Base-by-base conservation (phyloP, 257 asterid genomes). In the Petunia axillaris region DNA sequence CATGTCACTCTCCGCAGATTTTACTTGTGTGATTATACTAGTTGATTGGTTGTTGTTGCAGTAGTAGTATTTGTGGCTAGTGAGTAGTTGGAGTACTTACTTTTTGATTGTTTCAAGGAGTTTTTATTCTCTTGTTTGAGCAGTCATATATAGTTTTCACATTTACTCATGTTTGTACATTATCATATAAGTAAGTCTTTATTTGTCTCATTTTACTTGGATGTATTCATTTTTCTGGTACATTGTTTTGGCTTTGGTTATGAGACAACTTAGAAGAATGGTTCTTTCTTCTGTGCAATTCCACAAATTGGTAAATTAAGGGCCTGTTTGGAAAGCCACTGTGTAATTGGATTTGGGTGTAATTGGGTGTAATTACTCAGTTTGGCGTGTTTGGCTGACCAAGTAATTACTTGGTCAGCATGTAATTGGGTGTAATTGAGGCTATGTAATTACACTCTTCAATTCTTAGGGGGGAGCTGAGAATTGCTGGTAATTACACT, bases 111-210 rank as follows among this genome's bases (percentile, higher is more conserved):
- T 92, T 93, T 89, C 97, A 89, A 92, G 93, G 91, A 87, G 86
- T 86, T 86, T 89, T 91, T 91, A 88, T 89, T 94, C 93, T 89
- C 90, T 92, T 91, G 92, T 25, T 92, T 89, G 95, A 92, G 98
- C 97, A 90, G 97, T 93, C 93, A 85, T 89, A 85, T 86, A 88
- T 89, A 73, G 91, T 84, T 91, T 89, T 89, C 90, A 79, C 94
- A 88, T 87, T 89, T 86, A 90, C 88, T 89, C 83, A 82, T 82
- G 86, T 88, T 85, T 78, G 79, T 83, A 85, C 81, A 48, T 79
- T 79, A 63, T 50, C 82, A 13, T 81, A 50, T 54, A 74, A 68
- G 73, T 54, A 74, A 68, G 73, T 82, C 65, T 82, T 84, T 53
- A 60, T 83, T 81, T 85, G 97, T 91, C 97, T 77, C 84, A 86